Evolutionary conservation across 345 rosid species (phyloP).

Genomic region (Hibiscus syriacus): DNA sequence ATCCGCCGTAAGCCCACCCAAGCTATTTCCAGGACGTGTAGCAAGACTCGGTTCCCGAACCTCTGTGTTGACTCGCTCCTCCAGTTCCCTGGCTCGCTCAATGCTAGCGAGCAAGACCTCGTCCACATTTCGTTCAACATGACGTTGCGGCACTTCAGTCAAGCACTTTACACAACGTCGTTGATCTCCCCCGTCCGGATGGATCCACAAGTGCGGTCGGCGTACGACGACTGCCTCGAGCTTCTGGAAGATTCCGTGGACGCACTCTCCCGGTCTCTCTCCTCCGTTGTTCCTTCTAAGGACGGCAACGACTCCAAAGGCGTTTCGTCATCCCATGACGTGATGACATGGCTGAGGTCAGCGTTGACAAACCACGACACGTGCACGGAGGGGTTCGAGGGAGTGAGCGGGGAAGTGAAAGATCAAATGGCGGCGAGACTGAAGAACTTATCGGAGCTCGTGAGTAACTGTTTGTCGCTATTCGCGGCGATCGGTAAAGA

Average conservation of each 20-base stretch:
- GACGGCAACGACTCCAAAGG: background rate
- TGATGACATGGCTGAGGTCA: conserved; percentile 89
- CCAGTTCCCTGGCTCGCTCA: conserved; percentile 51
- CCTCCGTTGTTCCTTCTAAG: conserved; percentile 28
- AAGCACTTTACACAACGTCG: conserved; percentile 61
- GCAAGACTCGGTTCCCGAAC: conserved; percentile 49
- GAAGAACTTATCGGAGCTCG: conserved; percentile 75
- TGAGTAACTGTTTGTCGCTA: conserved; percentile 82
- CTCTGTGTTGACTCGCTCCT: conserved; percentile 67
- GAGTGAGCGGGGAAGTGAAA: conserved; percentile 50
- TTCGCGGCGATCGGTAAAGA: conserved; percentile 38
- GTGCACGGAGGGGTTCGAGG: conserved; percentile 79
- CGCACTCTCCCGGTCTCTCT: conserved; percentile 64
- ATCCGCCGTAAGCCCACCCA: conserved; percentile 48
- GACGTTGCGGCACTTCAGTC: conserved; percentile 75
- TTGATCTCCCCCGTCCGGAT: conserved; percentile 44
- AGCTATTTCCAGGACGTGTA: conserved; percentile 66
- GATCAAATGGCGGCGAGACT: conserved; percentile 45
- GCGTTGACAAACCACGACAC: conserved; percentile 95
- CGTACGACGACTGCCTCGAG: conserved; percentile 84
- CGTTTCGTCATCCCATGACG: conserved; percentile 46
- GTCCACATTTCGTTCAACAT: conserved; percentile 91
- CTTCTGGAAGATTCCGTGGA: conserved; percentile 78
- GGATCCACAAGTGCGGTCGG: conserved; percentile 59
- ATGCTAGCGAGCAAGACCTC: conserved; percentile 58